A percentile compares a stretch with the other conserved stretches of the same genome.
Conservation (phyloP, 1,284 basidiomycete genomes). For the Austroboletus olivaceoglutinosus region DNA sequence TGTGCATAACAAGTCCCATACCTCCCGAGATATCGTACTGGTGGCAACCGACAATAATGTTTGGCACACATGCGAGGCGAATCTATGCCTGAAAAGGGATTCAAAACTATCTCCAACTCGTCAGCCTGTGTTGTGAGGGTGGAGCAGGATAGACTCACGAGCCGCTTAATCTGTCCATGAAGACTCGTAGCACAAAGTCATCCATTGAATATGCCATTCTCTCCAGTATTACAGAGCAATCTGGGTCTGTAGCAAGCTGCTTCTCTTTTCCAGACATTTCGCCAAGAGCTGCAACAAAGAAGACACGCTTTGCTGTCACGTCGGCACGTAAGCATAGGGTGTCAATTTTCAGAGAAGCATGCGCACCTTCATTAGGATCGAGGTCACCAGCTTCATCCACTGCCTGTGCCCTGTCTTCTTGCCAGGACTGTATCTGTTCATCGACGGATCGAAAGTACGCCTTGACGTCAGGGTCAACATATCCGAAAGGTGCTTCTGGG, state of each 20-base stretch:
- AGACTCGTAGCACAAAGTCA: constrained; percentile 86
- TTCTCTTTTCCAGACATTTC: constrained; percentile 88
- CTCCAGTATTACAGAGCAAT: constrained; percentile 86
- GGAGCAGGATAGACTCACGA: constrained; percentile 57
- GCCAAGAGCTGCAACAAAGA: constrained; percentile 79
- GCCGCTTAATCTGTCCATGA: constrained; percentile 80
- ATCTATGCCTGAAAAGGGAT: constrained; percentile 72
- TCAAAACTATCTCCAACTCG: constrained; percentile 50
- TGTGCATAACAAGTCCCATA: constrained; percentile 28
- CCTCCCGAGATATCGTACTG: constrained; percentile 83
- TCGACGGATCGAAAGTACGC: constrained; percentile 90
- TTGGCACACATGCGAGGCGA: constrained; percentile 91
- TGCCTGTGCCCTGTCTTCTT: constrained; percentile 44
- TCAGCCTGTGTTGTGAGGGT: constrained; percentile 3
- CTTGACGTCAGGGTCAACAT: constrained; percentile 84
- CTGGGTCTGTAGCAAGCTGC: constrained; percentile 86
- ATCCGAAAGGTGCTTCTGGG: constrained; percentile 81
- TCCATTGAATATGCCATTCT: constrained; percentile 89
- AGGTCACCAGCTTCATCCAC: constrained; percentile 47
- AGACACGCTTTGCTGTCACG: constrained; percentile 70
- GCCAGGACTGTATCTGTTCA: constrained; percentile 83
- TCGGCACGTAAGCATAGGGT: not conserved
- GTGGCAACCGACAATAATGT: constrained; percentile 74
- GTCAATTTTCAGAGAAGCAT: not conserved
- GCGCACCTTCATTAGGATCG: constrained; percentile 75